A percentile compares a stretch with the other conserved stretches of the same genome.
phyloP scores from a whole-genome alignment of 208 protist genomes.

The Crithidia fasciculata region DNA sequence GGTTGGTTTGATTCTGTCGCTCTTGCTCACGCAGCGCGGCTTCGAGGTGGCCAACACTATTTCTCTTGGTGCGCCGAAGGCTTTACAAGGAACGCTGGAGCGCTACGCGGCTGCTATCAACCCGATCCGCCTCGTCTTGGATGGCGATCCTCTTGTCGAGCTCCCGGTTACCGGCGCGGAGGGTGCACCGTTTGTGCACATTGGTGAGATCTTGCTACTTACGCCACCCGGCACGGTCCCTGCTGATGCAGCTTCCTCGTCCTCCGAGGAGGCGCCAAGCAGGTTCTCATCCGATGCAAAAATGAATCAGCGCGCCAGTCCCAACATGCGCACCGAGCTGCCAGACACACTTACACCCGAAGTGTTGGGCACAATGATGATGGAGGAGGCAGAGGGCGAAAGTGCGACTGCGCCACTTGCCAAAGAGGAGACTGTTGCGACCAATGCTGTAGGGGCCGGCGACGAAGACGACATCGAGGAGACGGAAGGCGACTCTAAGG shows the following conservation, averaged over 20 bases:
- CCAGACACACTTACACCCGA: conserved; percentile 36
- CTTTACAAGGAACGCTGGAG: conserved; percentile 62
- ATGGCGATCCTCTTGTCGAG: conserved; percentile 82
- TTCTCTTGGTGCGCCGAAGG: conserved; percentile 78
- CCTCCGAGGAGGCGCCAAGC: too few relatives aligned
- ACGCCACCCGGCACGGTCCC: conserved; percentile 13
- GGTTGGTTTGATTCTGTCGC: conserved; percentile 54
- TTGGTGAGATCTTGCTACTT: conserved; percentile 81
- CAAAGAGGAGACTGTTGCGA: too few relatives aligned
- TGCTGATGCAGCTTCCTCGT: not conserved
- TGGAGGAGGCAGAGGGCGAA: not conserved
- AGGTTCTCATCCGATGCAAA: too few relatives aligned
- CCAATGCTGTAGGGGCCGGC: not conserved
- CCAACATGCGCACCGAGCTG: too few relatives aligned
- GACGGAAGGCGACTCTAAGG: conserved; percentile 20
- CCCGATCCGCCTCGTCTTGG: conserved; percentile 79
- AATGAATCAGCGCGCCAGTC: too few relatives aligned
- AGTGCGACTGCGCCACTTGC: too few relatives aligned
- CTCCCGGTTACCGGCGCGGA: conserved; percentile 81
- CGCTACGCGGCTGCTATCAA: conserved; percentile 71
- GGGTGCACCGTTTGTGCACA: conserved; percentile 74
- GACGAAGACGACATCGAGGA: not conserved
- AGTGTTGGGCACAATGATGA: conserved; percentile 24
- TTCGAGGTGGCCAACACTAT: conserved; percentile 81
- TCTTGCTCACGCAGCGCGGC: conserved; percentile 62